phyloP scores from a whole-genome alignment of 805 yeast species.

The Spathaspora arborariae region DNA sequence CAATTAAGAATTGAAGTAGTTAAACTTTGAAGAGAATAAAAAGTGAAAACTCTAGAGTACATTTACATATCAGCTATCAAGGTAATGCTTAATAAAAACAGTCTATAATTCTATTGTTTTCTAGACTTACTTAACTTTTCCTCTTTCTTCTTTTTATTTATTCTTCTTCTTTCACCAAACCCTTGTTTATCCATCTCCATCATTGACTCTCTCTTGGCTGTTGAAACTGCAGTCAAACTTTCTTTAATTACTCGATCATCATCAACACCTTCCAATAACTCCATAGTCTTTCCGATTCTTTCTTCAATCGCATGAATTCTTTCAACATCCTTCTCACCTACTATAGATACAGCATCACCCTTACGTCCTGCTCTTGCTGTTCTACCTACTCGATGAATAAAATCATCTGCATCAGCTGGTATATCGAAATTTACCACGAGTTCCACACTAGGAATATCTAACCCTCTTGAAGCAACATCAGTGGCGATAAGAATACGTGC shows the following conservation, averaged over 20 bases:
- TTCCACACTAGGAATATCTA: conserved; percentile 91
- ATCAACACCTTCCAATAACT: conserved; percentile 61
- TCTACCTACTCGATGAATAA: conserved; percentile 96
- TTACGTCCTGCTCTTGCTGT: conserved; percentile 96
- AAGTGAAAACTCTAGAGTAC: too few species aligned
- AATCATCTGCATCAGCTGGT: conserved; percentile 95
- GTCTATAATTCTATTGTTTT: neutral
- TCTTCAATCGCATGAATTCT: conserved; percentile 84
- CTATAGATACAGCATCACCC: conserved; percentile 80
- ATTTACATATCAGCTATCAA: too few species aligned
- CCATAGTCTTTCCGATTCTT: conserved; percentile 76
- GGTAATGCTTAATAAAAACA: too few species aligned
- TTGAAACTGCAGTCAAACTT: conserved; percentile 64
- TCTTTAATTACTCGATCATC: conserved; percentile 77
- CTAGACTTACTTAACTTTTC: neutral
- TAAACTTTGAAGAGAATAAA: too few species aligned
- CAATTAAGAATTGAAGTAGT: too few species aligned
- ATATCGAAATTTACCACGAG: conserved; percentile 88
- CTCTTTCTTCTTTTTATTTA: conserved; percentile 42
- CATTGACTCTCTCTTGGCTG: conserved; percentile 84
- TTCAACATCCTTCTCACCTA: conserved; percentile 80
- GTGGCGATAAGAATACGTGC: conserved; percentile 92
- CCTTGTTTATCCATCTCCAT: conserved; percentile 92
- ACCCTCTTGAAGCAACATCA: conserved; percentile 96
- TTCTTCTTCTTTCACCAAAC: conserved; percentile 71